phyloP scores from a whole-genome alignment of 1,284 basidiomycete species.

The Xanthoconium separans region DNA sequence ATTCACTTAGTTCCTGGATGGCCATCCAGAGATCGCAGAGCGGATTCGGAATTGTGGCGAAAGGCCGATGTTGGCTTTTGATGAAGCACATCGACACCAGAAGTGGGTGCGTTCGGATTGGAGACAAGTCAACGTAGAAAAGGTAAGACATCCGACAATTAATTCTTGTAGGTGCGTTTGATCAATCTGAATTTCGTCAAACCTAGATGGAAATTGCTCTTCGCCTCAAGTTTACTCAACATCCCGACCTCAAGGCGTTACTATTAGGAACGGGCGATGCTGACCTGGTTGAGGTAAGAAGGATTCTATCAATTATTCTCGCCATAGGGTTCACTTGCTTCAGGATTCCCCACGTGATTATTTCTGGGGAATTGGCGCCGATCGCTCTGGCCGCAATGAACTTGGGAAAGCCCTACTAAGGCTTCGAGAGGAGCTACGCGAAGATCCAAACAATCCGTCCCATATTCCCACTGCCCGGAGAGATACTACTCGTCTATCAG shows the following conservation, averaged over 20 bases:
- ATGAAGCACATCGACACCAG: slow-evolving; percentile 63
- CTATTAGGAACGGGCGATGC: slow-evolving; percentile 60
- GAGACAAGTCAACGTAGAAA: slow-evolving; percentile 59
- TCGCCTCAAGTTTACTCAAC: slow-evolving; percentile 64
- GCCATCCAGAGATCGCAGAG: slow-evolving; percentile 58
- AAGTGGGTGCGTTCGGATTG: slow-evolving; percentile 58
- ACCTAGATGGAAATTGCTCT: slow-evolving; percentile 61
- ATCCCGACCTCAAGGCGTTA: slow-evolving; percentile 49
- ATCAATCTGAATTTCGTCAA: not conserved
- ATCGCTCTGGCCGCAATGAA: slow-evolving; percentile 63
- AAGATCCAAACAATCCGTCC: slow-evolving; percentile 26
- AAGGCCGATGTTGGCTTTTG: slow-evolving; percentile 59
- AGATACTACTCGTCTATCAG: slow-evolving; percentile 31
- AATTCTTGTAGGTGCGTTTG: not conserved
- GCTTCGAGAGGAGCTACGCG: slow-evolving; percentile 49
- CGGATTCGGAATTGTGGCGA: slow-evolving; percentile 61
- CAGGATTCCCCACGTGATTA: slow-evolving; percentile 66
- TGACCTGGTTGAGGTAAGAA: slow-evolving; percentile 57
- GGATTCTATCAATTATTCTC: not conserved
- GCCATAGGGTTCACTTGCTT: not conserved
- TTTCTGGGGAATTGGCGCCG: slow-evolving; percentile 67
- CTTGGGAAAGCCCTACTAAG: slow-evolving; percentile 68
- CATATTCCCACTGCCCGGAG: slow-evolving; percentile 27
- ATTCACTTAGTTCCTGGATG: slow-evolving; percentile 49
- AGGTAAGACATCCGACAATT: slow-evolving; percentile 35